Evolutionary conservation across 805 yeast species (phyloP).

Genomic region (Clavispora santaluciae): DNA sequence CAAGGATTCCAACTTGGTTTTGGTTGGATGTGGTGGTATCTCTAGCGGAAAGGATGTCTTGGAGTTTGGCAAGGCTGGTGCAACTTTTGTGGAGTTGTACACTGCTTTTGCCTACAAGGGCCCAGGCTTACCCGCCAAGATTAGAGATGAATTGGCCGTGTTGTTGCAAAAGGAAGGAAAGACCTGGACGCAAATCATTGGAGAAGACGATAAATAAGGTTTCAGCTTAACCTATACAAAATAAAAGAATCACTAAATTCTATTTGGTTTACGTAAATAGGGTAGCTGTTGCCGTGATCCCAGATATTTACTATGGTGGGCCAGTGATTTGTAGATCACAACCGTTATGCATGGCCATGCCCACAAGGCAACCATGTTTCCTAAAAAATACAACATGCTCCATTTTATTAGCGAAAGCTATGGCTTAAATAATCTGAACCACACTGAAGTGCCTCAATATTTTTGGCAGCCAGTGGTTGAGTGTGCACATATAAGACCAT

Average conservation of each 20-base stretch:
- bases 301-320: too few species aligned
- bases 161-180: slow-evolving; percentile 67
- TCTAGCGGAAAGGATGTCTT: slow-evolving; percentile 81
- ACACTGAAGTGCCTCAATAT: too few species aligned
- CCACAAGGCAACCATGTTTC: too few species aligned
- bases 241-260: background rate
- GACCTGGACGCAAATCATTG: slow-evolving; percentile 80
- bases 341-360: too few species aligned
- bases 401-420: too few species aligned
- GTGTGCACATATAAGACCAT: background rate
- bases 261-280: too few species aligned
- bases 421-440: too few species aligned
- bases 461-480: background rate
- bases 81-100: slow-evolving; percentile 80
- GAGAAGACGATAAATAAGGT: slow-evolving; percentile 44
- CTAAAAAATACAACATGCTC: too few species aligned
- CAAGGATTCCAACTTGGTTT: slow-evolving; percentile 65
- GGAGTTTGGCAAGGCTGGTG: slow-evolving; percentile 92
- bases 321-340: too few species aligned
- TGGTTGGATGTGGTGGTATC: slow-evolving; percentile 95
- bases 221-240: background rate
- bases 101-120: slow-evolving; percentile 92
- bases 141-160: slow-evolving; percentile 35
- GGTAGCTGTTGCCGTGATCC: too few species aligned
- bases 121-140: slow-evolving; percentile 64